Evolutionary conservation across 2,329 filamentous ascomycete species (phyloP).

Genomic region (Stachybotrys elegans): DNA sequence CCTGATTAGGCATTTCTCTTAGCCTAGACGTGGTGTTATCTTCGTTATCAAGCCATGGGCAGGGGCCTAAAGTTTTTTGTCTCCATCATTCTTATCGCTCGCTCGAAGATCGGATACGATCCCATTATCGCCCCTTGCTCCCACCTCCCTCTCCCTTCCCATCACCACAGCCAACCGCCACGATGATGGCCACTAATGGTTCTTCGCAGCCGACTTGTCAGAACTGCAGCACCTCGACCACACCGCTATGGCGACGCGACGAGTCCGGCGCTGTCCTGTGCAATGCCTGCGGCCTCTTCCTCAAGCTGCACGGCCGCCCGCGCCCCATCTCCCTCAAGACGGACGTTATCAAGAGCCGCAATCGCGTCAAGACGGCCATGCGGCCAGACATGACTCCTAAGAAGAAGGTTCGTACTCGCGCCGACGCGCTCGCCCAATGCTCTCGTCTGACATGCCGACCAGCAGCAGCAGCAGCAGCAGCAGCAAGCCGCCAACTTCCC

Average conservation of each 20-base stretch:
- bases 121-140: not conserved
- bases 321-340: conserved; percentile 96
- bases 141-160: conserved; percentile 13
- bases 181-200: conserved; percentile 53
- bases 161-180: conserved; percentile 30
- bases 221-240: conserved; percentile 94
- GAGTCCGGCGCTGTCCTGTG: conserved; percentile 93
- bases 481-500: conserved; percentile 35
- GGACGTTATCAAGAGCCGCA: conserved; percentile 98
- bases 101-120: not conserved
- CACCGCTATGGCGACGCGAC: conserved; percentile 94
- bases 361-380: conserved; percentile 83
- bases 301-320: conserved; percentile 91
- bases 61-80: conserved; percentile 26
- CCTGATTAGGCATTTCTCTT: not conserved
- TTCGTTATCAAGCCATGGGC: conserved; percentile 30
- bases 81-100: conserved; percentile 32
- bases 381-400: conserved; percentile 72
- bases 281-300: conserved; percentile 96
- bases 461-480: conserved; percentile 24
- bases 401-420: conserved; percentile 62
- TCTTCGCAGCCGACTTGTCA: conserved; percentile 86
- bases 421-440: conserved; percentile 4
- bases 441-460: conserved; percentile 7
- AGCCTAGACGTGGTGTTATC: conserved; percentile 19